These are phyloP conservation scores for Vanrija sp. DNA, from an alignment of 1,284 basidiomycete genomes.

Conservation along the genomic window DNA sequence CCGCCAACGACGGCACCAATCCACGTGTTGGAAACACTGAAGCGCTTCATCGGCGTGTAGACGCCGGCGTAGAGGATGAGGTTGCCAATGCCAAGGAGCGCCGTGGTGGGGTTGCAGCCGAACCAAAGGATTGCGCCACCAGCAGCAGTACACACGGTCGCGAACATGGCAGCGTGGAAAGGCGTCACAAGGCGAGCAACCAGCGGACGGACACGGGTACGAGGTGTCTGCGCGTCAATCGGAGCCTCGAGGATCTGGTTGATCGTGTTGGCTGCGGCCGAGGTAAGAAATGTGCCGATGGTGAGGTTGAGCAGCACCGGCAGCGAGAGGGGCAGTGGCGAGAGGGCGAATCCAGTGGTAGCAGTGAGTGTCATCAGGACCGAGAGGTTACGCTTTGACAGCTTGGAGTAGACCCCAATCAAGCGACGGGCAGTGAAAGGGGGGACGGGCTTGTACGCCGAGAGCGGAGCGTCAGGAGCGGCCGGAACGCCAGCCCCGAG, in stretches of 20 bases:
- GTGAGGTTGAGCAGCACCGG: constrained; percentile 83
- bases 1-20: constrained; percentile 88
- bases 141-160: constrained; percentile 64
- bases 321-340: constrained; percentile 74
- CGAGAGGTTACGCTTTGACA: constrained; percentile 84
- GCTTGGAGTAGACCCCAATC: constrained; percentile 68
- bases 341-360: constrained; percentile 90
- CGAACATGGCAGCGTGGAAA: constrained; percentile 80
- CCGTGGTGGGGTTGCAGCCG: constrained; percentile 87
- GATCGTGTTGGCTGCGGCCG: constrained; percentile 87
- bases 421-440: constrained; percentile 58
- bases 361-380: constrained; percentile 85
- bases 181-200: constrained; percentile 77
- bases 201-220: constrained; percentile 86
- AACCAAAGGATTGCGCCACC: constrained; percentile 75
- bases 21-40: constrained; percentile 88
- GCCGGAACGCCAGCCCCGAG: constrained; percentile 31
- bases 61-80: constrained; percentile 84
- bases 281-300: constrained; percentile 83
- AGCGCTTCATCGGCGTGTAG: constrained; percentile 94
- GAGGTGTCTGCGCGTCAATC: constrained; percentile 93
- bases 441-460: constrained; percentile 46
- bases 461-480: constrained; percentile 35
- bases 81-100: constrained; percentile 76
- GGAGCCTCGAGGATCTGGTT: constrained; percentile 96